These are phyloP conservation scores for Sicyos edulis DNA, from an alignment of 306 rosid species.

Conservation along the genomic window DNA sequence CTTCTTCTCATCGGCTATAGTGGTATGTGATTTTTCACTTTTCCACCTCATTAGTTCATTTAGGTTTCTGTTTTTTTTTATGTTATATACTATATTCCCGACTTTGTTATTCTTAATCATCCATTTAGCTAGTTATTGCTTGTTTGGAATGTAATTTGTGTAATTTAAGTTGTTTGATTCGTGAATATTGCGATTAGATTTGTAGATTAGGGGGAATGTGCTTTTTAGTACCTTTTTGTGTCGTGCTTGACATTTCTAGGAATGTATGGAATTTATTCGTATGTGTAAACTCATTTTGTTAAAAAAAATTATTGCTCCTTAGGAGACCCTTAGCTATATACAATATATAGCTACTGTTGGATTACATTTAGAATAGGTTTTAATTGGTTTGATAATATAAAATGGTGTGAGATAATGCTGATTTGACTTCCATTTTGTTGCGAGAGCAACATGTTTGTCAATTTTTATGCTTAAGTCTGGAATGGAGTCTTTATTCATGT, in stretches of 20 bases:
- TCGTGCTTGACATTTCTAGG: not conserved
- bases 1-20: constrained; percentile 25
- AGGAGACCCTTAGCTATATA: not conserved
- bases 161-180: not conserved
- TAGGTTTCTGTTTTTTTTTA: not conserved
- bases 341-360: not conserved
- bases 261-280: not conserved
- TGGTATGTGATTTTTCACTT: constrained; percentile 16
- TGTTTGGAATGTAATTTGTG: not conserved
- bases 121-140: not conserved
- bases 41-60: not conserved
- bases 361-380: not conserved
- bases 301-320: not conserved
- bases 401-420: not conserved
- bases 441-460: not conserved
- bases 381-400: not conserved
- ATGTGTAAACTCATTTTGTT: not conserved
- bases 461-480: not conserved
- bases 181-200: not conserved
- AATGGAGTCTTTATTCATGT: not conserved
- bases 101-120: not conserved
- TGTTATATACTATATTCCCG: not conserved
- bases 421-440: not conserved
- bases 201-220: not conserved
- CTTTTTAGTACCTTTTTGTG: not conserved